A percentile compares a stretch with the other conserved stretches of the same genome.
Evolutionary conservation across 1,284 basidiomycete genomes (phyloP).

Genomic region (Sanghuangporus sanghuang): DNA sequence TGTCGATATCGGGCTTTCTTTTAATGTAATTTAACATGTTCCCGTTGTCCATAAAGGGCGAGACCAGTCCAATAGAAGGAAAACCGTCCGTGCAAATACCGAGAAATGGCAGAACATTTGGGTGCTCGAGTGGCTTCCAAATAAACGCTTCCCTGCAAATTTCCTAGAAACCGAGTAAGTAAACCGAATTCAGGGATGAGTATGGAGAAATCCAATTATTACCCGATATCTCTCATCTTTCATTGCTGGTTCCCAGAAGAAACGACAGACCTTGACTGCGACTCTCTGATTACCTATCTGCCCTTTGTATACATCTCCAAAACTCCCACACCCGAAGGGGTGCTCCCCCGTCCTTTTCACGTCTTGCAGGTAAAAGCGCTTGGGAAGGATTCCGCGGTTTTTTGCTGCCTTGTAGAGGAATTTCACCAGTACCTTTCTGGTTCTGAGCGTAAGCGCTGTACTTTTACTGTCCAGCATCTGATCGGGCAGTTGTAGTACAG

Average conservation of each 20-base stretch:
- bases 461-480: neutral
- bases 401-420: neutral
- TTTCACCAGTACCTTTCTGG: neutral
- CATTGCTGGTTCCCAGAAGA: neutral
- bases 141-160: too few relatives aligned
- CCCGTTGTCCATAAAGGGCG: slow-evolving; percentile 5
- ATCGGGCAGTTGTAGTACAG: neutral
- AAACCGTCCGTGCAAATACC: slow-evolving; percentile 1
- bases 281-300: neutral
- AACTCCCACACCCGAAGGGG: neutral
- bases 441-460: neutral
- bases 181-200: neutral
- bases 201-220: neutral
- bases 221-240: neutral
- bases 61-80: neutral
- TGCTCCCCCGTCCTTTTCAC: neutral
- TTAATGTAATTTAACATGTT: neutral
- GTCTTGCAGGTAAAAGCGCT: neutral
- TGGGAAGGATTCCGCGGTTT: neutral
- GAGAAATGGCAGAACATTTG: slow-evolving; percentile 1
- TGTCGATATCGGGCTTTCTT: neutral
- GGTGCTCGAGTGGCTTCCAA: neutral
- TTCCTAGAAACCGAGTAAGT: neutral
- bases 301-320: neutral
- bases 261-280: neutral